Evolutionary conservation across 768 basidiomycete species (phyloP), one percentile per base, ranked within the genome.

Genomic region (Termitomyces sp.): DNA sequence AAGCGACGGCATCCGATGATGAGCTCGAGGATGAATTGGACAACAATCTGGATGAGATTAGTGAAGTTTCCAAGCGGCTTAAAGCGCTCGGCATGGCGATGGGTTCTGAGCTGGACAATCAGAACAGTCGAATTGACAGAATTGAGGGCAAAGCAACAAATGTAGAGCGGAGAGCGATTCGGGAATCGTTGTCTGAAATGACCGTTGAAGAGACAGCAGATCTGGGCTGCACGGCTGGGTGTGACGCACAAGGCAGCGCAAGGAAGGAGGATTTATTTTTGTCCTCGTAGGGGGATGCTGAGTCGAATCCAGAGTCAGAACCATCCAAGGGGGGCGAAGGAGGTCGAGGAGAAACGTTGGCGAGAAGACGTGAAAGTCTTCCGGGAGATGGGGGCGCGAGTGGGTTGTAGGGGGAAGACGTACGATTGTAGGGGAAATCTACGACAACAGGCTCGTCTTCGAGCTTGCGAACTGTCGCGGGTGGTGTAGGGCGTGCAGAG

Each of bases 11-110:
- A 3, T 92, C 89, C 6, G 96, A 99, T 67, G 95, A 98, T 65
- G 94, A 95, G 73, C 64, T 96, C 1, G 96, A 99, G 75, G 89
- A 98, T 66, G 95, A 98, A 73, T 67, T 99, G 40, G 96, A 98
- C 67, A 85, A 82, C 63, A 98, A 98, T 71, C 75, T 99, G 28
- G 86, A 91, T 69, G 94, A 96, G 72, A 89, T 96, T 59, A 76
- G 83, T 38, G 86, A 86, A 53, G 83, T 88, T 54, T 84, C 91
- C 2, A 90, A 87, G 74, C 78, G 85, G 49, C 79, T 97, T 61
- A 92, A 90, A 73, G 84, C 86, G 3, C 75, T 95, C 20, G 91
- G 89, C 6, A 79, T 79, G 61, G 86, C 89, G 4, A 93, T 93
- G 88, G 89, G 91, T 47, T 82, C 91, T 61, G 95, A 98, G 70